These are phyloP conservation scores for Boletus insuetus DNA, from an alignment of 768 basidiomycete genomes.

Conservation along the genomic window DNA sequence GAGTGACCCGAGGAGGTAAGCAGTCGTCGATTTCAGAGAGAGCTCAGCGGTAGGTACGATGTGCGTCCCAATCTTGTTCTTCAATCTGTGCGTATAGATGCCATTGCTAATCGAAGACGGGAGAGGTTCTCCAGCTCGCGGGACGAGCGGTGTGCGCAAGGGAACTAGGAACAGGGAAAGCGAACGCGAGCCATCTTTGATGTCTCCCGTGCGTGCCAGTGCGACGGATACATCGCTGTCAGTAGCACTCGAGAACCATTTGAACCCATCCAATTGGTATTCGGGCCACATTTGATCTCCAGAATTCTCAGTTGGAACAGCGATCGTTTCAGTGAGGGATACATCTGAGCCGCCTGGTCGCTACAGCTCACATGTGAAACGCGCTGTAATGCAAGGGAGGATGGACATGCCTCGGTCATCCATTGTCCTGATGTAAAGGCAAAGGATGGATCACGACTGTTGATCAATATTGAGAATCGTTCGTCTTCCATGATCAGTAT, in stretches of 20 bases:
- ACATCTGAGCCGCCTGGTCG: conserved; percentile 75
- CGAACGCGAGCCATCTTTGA: conserved; percentile 54
- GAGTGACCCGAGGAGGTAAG: conserved; percentile 56
- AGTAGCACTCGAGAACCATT: conserved; percentile 85
- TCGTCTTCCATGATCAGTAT: neutral
- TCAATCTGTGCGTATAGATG: conserved; percentile 68
- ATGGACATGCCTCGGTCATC: conserved; percentile 67
- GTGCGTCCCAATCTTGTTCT: conserved; percentile 77
- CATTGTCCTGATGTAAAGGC: conserved; percentile 79
- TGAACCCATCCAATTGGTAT: conserved; percentile 66
- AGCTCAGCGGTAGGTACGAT: conserved; percentile 76
- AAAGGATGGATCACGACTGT: conserved; percentile 56
- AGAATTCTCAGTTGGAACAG: conserved; percentile 36
- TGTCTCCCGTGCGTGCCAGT: conserved; percentile 66
- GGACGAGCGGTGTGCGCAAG: conserved; percentile 51
- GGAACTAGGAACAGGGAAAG: conserved; percentile 77
- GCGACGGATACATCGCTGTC: conserved; percentile 72
- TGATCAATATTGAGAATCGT: neutral
- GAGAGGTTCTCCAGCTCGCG: conserved; percentile 36
- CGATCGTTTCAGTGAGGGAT: conserved; percentile 68
- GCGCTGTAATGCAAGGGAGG: neutral
- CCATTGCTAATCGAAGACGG: conserved; percentile 57
- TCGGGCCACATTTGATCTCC: conserved; percentile 42
- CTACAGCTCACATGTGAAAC: conserved; percentile 28
- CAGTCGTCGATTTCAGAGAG: conserved; percentile 55